phyloP scores from a whole-genome alignment of 2,329 filamentous ascomycete species.

The Incumbomyces lentus region DNA sequence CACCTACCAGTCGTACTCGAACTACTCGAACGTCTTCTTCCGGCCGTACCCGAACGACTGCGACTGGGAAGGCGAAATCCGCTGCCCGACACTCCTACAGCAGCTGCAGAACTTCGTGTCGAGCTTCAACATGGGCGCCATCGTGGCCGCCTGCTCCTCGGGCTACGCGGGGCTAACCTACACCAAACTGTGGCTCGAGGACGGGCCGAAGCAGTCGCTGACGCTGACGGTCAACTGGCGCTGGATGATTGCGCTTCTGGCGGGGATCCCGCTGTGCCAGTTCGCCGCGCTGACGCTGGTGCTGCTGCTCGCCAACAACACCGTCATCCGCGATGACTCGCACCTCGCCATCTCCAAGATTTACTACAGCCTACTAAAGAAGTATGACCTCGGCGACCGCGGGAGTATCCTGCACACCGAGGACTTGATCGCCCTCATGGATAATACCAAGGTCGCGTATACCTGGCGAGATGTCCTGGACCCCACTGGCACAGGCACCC shows the following conservation, averaged over 20 bases:
- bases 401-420: constrained; percentile 18
- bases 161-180: no score
- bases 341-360: constrained; percentile 17
- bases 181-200: no score
- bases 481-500: no score
- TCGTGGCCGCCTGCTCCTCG: no score
- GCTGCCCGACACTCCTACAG: no score
- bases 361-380: constrained; percentile 11
- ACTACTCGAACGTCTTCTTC: constrained; percentile 10
- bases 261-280: constrained; percentile 5
- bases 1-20: constrained; percentile 11
- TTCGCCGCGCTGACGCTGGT: constrained; percentile 14
- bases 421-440: constrained; percentile 12
- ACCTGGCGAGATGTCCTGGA: background rate
- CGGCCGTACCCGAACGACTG: background rate
- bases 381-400: constrained; percentile 9
- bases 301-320: constrained; percentile 18
- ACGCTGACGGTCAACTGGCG: no score
- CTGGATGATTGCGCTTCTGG: no score
- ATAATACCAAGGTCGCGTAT: constrained; percentile 15
- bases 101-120: constrained; percentile 11
- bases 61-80: background rate
- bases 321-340: constrained; percentile 19
- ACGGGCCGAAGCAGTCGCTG: no score
- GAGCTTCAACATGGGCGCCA: constrained; percentile 12